Evolutionary conservation across 192 early-diverging fungal genomes (phyloP).

Genomic region (Piromyces finnis): DNA sequence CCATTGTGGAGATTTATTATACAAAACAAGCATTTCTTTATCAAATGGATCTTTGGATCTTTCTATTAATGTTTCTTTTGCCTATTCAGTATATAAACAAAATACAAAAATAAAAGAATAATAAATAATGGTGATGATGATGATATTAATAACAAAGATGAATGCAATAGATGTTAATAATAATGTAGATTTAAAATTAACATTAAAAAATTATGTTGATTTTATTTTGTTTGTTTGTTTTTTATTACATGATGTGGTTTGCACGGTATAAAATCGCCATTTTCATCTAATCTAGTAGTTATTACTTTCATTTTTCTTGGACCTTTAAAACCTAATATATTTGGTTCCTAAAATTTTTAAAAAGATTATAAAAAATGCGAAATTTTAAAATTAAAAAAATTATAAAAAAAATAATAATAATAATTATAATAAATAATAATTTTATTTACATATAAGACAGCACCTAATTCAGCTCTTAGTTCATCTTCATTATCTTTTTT

Average conservation of each 20-base stretch:
- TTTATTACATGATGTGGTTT: conserved; percentile 24
- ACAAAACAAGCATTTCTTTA: conserved; percentile 46
- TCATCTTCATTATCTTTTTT: conserved; percentile 2
- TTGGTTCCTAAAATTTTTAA: conserved; percentile 75
- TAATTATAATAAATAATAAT: not conserved
- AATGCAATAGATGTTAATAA: no score
- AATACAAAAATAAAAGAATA: no score
- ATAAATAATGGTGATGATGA: no score
- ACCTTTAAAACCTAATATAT: conserved; percentile 74
- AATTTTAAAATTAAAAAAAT: not conserved
- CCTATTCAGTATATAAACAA: no score
- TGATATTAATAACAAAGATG: no score
- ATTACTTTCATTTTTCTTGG: conserved; percentile 83
- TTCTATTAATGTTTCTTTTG: conserved; percentile 41
- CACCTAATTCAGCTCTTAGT: conserved; percentile 50
- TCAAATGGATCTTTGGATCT: conserved; percentile 32
- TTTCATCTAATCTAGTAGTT: conserved; percentile 43
- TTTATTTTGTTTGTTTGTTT: not conserved
- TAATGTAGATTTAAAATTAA: no score
- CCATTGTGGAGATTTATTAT: conserved; percentile 91
- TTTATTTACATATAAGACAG: conserved; percentile 53
- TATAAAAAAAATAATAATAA: not conserved
- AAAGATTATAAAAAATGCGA: no score
- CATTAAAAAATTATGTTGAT: conserved; percentile 1
- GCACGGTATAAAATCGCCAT: conserved; percentile 30